Evolutionary conservation across 2,329 filamentous ascomycete genomes (phyloP).

Genomic region (Apiospora malaysiana): DNA sequence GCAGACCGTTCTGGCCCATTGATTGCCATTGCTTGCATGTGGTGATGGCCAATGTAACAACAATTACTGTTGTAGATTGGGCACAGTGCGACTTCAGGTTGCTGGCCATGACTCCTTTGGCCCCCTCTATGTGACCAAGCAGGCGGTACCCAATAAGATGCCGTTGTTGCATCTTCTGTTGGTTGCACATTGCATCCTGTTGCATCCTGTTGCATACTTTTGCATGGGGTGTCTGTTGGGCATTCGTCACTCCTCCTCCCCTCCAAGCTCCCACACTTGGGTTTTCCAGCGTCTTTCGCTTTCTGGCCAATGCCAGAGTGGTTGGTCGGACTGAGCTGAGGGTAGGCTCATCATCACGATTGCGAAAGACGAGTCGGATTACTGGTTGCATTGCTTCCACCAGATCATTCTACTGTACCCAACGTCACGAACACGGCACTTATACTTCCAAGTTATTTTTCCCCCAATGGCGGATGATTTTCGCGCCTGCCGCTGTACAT

Average conservation of each 20-base stretch:
- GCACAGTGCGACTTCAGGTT: neutral
- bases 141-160: constrained; percentile 5
- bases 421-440: neutral
- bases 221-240: neutral
- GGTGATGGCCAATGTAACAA: neutral
- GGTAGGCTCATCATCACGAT: too few relatives aligned
- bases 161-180: neutral
- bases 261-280: too few relatives aligned
- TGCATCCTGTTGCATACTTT: too few relatives aligned
- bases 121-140: neutral
- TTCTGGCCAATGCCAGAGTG: too few relatives aligned
- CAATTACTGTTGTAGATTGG: neutral
- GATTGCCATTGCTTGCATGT: too few relatives aligned
- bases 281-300: neutral
- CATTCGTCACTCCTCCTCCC: neutral
- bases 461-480: neutral
- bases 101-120: neutral
- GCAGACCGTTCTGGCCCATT: neutral
- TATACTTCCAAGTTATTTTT: too few relatives aligned
- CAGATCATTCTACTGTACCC: too few relatives aligned
- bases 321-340: too few relatives aligned
- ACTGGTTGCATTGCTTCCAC: too few relatives aligned
- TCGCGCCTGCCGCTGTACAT: neutral
- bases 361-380: too few relatives aligned
- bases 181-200: neutral